phyloP scores from a whole-genome alignment of 163 green algal genomes.

The Chlamydomonas reinhardtii region DNA sequence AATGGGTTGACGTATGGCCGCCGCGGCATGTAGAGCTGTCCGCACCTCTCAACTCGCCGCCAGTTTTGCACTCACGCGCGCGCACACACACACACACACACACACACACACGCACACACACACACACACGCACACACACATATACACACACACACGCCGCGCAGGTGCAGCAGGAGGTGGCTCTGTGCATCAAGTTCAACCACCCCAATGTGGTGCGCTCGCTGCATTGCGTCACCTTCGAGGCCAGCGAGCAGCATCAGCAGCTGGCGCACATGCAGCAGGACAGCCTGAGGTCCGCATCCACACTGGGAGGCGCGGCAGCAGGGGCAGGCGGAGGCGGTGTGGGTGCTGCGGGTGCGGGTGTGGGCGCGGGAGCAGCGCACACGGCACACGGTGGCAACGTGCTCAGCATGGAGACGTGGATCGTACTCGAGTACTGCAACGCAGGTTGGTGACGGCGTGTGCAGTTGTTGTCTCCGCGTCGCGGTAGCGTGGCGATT shows the following conservation, averaged over 20 bases:
- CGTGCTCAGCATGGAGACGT: slow-evolving; percentile 50
- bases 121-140: neutral
- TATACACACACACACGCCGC: too few relatives aligned
- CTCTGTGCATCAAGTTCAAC: slow-evolving; percentile 51
- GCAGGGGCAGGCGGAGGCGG: too few relatives aligned
- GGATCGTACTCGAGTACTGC: slow-evolving; percentile 70
- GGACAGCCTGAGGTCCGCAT: neutral
- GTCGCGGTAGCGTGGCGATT: too few relatives aligned
- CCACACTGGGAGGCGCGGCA: neutral
- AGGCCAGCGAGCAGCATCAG: neutral
- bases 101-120: neutral
- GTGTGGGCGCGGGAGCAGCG: neutral
- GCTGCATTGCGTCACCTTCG: slow-evolving; percentile 47
- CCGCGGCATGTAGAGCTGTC: too few relatives aligned
- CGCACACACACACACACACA: too few relatives aligned
- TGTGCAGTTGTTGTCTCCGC: too few relatives aligned
- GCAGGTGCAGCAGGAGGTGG: slow-evolving; percentile 55
- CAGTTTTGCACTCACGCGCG: too few relatives aligned
- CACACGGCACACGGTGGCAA: neutral
- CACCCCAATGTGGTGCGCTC: slow-evolving; percentile 62
- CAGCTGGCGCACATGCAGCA: neutral
- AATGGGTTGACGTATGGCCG: too few relatives aligned
- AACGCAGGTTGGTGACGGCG: slow-evolving; percentile 19
- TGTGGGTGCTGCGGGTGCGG: too few relatives aligned
- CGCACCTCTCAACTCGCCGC: too few relatives aligned